phyloP scores from a whole-genome alignment of 495 filamentous ascomycete species.

The Penicillium maclennaniae region DNA sequence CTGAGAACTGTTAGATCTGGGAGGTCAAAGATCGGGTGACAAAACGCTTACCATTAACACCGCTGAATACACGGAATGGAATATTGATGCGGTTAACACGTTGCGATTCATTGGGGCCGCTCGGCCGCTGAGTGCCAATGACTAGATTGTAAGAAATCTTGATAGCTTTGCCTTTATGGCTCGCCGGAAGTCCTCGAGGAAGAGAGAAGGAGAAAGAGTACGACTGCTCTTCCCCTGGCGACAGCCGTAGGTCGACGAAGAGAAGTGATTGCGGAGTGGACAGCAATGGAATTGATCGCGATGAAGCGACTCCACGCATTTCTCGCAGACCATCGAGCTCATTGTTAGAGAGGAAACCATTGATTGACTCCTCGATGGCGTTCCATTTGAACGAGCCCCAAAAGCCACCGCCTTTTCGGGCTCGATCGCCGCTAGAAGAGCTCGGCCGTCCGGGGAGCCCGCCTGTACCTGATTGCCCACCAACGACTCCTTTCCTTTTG shows the following conservation, averaged over 20 bases:
- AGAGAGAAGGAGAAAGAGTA: constrained; percentile 83
- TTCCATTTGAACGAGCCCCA: constrained; percentile 86
- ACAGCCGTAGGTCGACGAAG: constrained; percentile 86
- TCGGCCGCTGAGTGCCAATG: constrained; percentile 86
- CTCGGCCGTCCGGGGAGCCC: constrained; percentile 47
- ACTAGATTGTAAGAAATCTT: constrained; percentile 90
- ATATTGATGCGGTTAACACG: constrained; percentile 85
- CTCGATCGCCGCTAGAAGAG: constrained; percentile 49
- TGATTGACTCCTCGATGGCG: constrained; percentile 80
- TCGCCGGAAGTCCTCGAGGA: constrained; percentile 82
- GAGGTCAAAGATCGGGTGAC: not conserved
- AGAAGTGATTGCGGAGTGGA: constrained; percentile 96
- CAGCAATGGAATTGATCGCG: constrained; percentile 79
- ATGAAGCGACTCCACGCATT: constrained; percentile 78
- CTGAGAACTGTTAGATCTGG: constrained; percentile 36
- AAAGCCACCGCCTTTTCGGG: constrained; percentile 73
- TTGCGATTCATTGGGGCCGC: constrained; percentile 70
- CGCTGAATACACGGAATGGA: constrained; percentile 90
- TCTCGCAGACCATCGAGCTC: constrained; percentile 91
- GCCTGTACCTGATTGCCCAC: constrained; percentile 74
- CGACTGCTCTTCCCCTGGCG: constrained; percentile 82
- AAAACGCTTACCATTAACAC: constrained; percentile 63
- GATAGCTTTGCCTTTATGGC: constrained; percentile 86
- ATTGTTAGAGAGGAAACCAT: constrained; percentile 75
- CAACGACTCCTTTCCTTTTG: constrained; percentile 87